Evolutionary conservation across 2,329 filamentous ascomycete species (phyloP), one percentile per base, ranked within the genome.

Genomic region (Ploettnerulaceae sp.): DNA sequence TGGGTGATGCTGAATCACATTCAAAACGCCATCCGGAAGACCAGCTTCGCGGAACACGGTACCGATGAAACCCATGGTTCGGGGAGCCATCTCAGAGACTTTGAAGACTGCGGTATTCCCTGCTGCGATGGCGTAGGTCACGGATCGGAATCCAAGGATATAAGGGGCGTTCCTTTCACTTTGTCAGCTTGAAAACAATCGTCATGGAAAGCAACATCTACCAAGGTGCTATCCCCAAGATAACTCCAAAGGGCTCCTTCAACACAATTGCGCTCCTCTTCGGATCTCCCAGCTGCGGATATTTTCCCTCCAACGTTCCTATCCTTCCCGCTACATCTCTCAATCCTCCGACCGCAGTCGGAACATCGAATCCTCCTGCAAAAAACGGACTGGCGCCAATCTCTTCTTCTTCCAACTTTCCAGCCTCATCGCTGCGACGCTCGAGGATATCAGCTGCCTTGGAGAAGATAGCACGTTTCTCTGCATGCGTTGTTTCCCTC

Each of bases 51-150:
- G 43, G 33, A 56, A 56, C 0, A 83, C 70, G 22, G 75, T 75
- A 9, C 72, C 77, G 28, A 89, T 69, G 3, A 73, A 73, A 71
- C 77, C 81, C 17, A 50, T 54, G 15, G 47, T 52, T 36, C 77
- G 77, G 0, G 86, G 86, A 1, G 78, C 74, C 4, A 79, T 56
- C 62, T 89, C 86, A 5, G 80, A 79, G 4, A 75, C 81, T 64
- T 89, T 90, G 49, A 89, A 68, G 6, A 90, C 73, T 24, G 77
- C 74, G 0, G 85, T 88, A 65, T 89, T 89, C 21, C 86, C 86
- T 0, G 78, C 79, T 1, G 88, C 89, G 9, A 91, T 71, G 7
- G 73, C 66, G 26, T 74, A 70, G 22, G 69, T 63, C 17, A 85
- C 75, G 6, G 74, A 64, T 33, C 77, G 71, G 26, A 71, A 61